Base-by-base conservation (phyloP, 495 filamentous ascomycete genomes). In the Hypoxylon perforatum region DNA sequence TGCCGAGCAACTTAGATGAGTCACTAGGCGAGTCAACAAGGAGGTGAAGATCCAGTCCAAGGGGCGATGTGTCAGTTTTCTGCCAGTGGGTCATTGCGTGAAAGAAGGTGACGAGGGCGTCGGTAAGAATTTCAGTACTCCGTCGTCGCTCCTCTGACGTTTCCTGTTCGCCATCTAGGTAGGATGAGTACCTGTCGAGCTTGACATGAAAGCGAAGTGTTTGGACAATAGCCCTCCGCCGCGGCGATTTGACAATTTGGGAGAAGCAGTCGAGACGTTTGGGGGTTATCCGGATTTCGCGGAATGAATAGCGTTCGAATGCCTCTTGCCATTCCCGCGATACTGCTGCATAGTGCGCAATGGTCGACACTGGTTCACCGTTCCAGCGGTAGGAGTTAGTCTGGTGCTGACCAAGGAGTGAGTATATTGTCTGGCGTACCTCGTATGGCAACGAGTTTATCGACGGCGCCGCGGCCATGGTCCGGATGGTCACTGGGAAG, bases 381-480 rank as follows among this genome's bases (percentile, higher is more conserved):
- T 18, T 9, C 46, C 57, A 47, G 28, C 19, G 21, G 18, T 48
- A 9, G 47, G 51, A 57, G 58, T 67, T 30, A 62, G 57, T 67
- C 33, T 61, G 25, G 25, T 28, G 64, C 33, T 46, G 64, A 14
- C 45, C 57, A 30, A 67, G 19, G 17, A 67, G 64, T 11, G 64
- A 62, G 45, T 67, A 61, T 7, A 67, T 67, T 19, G 47, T 61
- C 17, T 62, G 64, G 64, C 64, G 64, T 67, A 67, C 53, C 64
- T 67, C 64, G 64, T 67, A 67, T 28, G 64, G 64, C 41, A 67
- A 67, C 57, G 64, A 67, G 64, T 62, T 57, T 21, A 67, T 42
- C 19, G 64, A 67, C 3, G 52, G 38, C n/a, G n/a, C 30, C 12
- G 22, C 57, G 18, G 64, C 52, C 64, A 67, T 67, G 44, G 22